phyloP scores from a whole-genome alignment of 106 monocot species.

The Allium cepa region DNA sequence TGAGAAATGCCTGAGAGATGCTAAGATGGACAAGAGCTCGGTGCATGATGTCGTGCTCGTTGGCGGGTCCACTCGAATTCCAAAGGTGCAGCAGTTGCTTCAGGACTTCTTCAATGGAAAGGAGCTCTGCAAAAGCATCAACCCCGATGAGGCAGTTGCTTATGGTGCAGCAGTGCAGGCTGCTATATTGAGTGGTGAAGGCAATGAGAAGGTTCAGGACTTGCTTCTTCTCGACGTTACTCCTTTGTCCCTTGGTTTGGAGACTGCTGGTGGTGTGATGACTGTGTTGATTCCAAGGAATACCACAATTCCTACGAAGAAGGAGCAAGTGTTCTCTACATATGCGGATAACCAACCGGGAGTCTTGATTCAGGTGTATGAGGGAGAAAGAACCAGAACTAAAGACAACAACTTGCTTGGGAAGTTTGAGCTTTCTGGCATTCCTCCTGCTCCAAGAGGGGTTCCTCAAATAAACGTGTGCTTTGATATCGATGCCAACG shows the following conservation, averaged over 20 bases:
- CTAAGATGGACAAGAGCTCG: constrained; percentile 13
- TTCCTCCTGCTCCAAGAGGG: constrained; percentile 15
- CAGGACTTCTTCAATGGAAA: constrained; percentile 17
- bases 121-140: constrained; percentile 16
- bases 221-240: constrained; percentile 12
- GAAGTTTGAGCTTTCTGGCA: not conserved
- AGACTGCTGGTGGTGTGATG: constrained; percentile 13
- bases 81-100: constrained; percentile 30
- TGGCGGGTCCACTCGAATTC: not conserved
- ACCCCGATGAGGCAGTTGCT: constrained; percentile 12
- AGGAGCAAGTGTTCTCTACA: constrained; percentile 13
- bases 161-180: constrained; percentile 11
- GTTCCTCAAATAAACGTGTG: constrained; percentile 20
- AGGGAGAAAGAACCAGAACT: constrained; percentile 14
- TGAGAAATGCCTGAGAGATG: constrained; percentile 11
- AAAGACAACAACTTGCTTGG: not conserved
- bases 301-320: constrained; percentile 12
- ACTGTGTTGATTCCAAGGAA: constrained; percentile 16
- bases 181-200: constrained; percentile 12
- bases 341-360: constrained; percentile 11
- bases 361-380: constrained; percentile 13
- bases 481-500: constrained; percentile 33
- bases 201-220: constrained; percentile 14
- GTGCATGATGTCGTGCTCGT: constrained; percentile 57
- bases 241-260: constrained; percentile 10